Conservation (phyloP, 306 rosid species). For the Medicago lupulina region DNA sequence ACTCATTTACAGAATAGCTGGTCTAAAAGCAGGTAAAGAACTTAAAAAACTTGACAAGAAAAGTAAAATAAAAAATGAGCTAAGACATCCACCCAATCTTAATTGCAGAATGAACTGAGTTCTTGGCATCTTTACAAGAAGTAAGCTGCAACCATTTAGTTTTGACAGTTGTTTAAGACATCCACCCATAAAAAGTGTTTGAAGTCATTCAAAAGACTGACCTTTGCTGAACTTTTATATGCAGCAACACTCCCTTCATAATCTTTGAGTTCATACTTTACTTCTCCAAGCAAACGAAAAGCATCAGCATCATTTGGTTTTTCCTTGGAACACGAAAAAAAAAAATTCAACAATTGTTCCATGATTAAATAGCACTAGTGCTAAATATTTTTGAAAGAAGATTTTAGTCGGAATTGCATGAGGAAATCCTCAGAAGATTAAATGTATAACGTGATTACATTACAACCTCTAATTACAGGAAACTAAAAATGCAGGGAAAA, state of each 20-base stretch:
- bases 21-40: conserved; percentile 7
- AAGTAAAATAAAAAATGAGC: background rate
- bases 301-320: conserved; percentile 79
- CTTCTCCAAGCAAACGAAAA: conserved; percentile 94
- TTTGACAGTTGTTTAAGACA: conserved; percentile 20
- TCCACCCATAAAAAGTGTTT: conserved; percentile 26
- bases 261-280: conserved; percentile 77
- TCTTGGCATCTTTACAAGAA: conserved; percentile 16
- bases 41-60: background rate
- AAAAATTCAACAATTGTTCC: conserved; percentile 7
- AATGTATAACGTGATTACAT: conserved; percentile 6
- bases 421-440: conserved; percentile 21
- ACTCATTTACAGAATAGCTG: conserved; percentile 24
- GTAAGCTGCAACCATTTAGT: conserved; percentile 29
- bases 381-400: conserved; percentile 29
- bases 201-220: conserved; percentile 53
- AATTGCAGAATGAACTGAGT: conserved; percentile 11
- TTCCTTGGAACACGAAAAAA: conserved; percentile 54
- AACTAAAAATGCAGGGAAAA: background rate
- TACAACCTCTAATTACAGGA: background rate
- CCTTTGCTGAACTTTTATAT: conserved; percentile 72
- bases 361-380: conserved; percentile 29
- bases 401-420: background rate
- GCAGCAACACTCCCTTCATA: conserved; percentile 85
- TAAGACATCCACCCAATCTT: conserved; percentile 7